phyloP scores from a whole-genome alignment of 768 basidiomycete genomes.

The Roridomyces roridus region DNA sequence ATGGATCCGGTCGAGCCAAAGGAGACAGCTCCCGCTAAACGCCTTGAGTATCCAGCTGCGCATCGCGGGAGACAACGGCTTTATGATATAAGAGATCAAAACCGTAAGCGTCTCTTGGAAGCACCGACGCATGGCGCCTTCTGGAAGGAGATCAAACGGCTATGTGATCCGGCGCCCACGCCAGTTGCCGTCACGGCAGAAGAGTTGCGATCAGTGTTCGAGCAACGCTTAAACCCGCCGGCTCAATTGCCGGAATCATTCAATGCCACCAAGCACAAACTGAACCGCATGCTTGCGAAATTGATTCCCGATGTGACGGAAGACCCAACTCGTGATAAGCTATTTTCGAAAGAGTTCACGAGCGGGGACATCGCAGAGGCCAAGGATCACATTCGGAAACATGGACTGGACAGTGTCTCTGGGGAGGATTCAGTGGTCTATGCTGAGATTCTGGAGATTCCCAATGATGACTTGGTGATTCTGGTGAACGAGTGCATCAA shows the following conservation, averaged over 20 bases:
- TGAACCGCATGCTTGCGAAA: neutral
- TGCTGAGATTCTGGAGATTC: no score
- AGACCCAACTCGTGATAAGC: neutral
- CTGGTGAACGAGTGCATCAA: neutral
- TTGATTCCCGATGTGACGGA: neutral
- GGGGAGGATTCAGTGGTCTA: no score
- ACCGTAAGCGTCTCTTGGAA: neutral
- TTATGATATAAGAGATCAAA: neutral
- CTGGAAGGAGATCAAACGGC: neutral
- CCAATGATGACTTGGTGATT: neutral
- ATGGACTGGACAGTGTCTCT: no score
- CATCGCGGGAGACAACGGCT: neutral
- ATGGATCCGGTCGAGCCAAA: no score
- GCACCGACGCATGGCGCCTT: neutral
- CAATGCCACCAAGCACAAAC: neutral
- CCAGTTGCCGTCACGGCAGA: neutral
- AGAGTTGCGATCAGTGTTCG: neutral
- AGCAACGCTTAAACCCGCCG: neutral
- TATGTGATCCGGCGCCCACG: neutral
- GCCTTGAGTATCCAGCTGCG: neutral
- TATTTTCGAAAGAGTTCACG: neutral
- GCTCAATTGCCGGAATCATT: neutral
- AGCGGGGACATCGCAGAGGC: no score
- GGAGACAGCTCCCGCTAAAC: no score
- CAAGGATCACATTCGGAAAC: no score